phyloP scores from a whole-genome alignment of 768 basidiomycete species.

The Omphalotus guepiniiformis region DNA sequence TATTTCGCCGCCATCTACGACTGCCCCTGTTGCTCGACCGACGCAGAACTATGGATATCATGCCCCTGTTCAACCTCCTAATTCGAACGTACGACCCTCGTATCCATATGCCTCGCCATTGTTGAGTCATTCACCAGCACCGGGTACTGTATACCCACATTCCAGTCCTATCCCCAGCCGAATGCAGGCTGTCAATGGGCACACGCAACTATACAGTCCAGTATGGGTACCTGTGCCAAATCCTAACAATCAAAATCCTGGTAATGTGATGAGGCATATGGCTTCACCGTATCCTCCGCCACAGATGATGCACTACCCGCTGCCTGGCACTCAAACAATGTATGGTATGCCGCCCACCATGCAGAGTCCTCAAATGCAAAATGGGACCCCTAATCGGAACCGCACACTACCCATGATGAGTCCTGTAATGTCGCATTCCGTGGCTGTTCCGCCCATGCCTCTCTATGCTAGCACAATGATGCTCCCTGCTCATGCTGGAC shows the following conservation, averaged over 20 bases:
- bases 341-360: conserved; percentile 42
- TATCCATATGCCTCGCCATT: conserved; percentile 69
- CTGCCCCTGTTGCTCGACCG: conserved; percentile 44
- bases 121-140: conserved; percentile 68
- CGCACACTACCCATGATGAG: conserved; percentile 62
- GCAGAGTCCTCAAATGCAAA: conserved; percentile 39
- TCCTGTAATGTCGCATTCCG: conserved; percentile 64
- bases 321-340: conserved; percentile 44
- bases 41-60: conserved; percentile 19
- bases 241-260: conserved; percentile 42
- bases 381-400: conserved; percentile 36
- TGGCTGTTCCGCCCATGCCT: conserved; percentile 30
- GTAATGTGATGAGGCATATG: conserved; percentile 51
- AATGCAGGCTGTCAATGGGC: conserved; percentile 59
- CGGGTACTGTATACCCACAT: conserved; percentile 61
- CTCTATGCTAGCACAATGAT: conserved; percentile 69
- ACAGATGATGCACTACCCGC: conserved; percentile 56
- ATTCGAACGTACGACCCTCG: conserved; percentile 45
- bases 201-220: conserved; percentile 53
- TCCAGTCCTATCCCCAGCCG: conserved; percentile 61
- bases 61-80: conserved; percentile 43
- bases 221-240: conserved; percentile 62
- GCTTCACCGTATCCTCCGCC: conserved; percentile 62
- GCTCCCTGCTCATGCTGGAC: conserved; percentile 40
- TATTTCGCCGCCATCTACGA: conserved; percentile 46